These are phyloP conservation scores for Solanum verrucosum DNA, from an alignment of 257 asterid genomes.

Conservation along the genomic window DNA sequence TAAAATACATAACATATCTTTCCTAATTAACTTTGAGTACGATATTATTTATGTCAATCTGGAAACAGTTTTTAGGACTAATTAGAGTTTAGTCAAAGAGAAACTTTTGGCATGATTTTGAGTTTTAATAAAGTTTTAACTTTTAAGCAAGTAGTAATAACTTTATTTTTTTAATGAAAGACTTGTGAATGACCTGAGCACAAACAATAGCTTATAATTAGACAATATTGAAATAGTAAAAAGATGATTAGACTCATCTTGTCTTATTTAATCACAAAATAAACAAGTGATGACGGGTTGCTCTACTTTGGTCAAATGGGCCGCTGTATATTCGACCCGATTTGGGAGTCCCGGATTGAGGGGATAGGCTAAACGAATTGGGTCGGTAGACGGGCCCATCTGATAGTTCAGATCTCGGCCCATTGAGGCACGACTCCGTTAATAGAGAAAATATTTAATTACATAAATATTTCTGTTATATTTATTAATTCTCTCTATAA, in stretches of 20 bases:
- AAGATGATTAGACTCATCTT: neutral
- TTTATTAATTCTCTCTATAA: too few relatives aligned
- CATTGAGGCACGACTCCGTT: neutral
- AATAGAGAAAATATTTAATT: neutral
- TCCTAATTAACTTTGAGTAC: neutral
- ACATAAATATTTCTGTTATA: too few relatives aligned
- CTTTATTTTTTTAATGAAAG: neutral
- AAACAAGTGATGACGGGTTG: neutral
- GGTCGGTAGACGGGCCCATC: neutral
- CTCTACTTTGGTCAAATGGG: neutral
- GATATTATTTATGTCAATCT: neutral
- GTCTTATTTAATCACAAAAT: neutral
- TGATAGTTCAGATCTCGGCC: neutral
- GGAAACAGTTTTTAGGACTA: neutral
- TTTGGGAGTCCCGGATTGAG: neutral
- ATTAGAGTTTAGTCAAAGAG: neutral
- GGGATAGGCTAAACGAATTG: neutral
- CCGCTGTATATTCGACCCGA: neutral
- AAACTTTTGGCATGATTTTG: neutral
- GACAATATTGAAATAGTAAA: neutral
- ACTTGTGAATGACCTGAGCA: neutral
- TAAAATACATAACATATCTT: neutral
- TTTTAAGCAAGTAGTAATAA: neutral
- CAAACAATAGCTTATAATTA: neutral
- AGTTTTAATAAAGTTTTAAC: neutral